A percentile compares a stretch with the other conserved stretches of the same genome.
phyloP scores from a whole-genome alignment of 805 yeast genomes.

The Candida suzukii region DNA sequence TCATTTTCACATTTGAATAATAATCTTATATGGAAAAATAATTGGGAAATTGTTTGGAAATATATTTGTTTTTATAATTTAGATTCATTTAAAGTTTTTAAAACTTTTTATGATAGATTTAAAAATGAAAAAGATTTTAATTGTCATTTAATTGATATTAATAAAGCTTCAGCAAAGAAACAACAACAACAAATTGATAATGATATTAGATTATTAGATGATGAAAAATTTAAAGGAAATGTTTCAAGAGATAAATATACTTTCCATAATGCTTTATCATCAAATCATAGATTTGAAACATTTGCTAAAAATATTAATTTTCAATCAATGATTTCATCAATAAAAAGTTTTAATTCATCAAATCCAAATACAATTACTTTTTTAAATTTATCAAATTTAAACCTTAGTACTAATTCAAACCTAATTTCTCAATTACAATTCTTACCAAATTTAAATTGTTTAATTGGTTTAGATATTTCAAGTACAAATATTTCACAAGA shows the following conservation, averaged over 20 bases:
- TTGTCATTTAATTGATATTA: background rate
- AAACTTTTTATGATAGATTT: slow-evolving; percentile 19
- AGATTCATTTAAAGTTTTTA: slow-evolving; percentile 24
- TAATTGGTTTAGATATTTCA: slow-evolving; percentile 5
- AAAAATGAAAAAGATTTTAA: background rate
- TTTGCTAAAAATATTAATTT: slow-evolving; percentile 19
- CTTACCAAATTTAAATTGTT: slow-evolving; percentile 3
- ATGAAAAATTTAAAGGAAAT: background rate
- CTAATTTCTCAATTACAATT: background rate
- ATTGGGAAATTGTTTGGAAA: slow-evolving; percentile 29
- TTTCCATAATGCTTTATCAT: background rate
- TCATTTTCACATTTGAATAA: slow-evolving; percentile 14
- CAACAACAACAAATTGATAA: too few relatives aligned
- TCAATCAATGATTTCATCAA: slow-evolving; percentile 6
- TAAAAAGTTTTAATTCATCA: slow-evolving; percentile 2
- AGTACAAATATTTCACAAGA: slow-evolving; percentile 9
- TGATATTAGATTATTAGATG: too few relatives aligned
- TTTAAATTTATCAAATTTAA: slow-evolving; percentile 11
- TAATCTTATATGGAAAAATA: slow-evolving; percentile 12
- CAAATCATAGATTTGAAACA: slow-evolving; percentile 29
- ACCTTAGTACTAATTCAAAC: background rate
- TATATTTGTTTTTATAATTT: slow-evolving; percentile 18
- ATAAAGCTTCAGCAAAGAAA: too few relatives aligned
- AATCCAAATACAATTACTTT: slow-evolving; percentile 9
- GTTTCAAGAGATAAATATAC: background rate